phyloP scores from a whole-genome alignment of 148 eudicot species.

The Rhododendron griersonianum region DNA sequence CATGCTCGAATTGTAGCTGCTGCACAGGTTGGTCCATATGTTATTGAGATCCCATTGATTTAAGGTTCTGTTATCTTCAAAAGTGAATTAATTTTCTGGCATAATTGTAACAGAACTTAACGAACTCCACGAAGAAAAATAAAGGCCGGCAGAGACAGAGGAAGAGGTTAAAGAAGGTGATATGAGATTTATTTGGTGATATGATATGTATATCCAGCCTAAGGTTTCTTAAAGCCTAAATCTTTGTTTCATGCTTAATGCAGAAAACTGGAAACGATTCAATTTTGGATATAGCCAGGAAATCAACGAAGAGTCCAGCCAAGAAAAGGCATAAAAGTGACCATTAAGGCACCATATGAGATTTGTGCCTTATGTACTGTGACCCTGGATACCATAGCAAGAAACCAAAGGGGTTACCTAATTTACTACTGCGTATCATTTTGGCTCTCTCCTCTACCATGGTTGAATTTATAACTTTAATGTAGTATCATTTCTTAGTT shows the following conservation, averaged over 20 bases:
- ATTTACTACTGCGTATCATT: not conserved
- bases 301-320: constrained; percentile 36
- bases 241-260: not conserved
- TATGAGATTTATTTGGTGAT: not conserved
- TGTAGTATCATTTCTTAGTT: not conserved
- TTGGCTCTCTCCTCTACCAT: not conserved
- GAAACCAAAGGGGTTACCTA: not conserved
- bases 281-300: constrained; percentile 12
- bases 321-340: constrained; percentile 56
- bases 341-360: constrained; percentile 10
- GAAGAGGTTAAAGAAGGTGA: constrained; percentile 60
- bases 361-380: not conserved
- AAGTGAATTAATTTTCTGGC: not conserved
- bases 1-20: constrained; percentile 57
- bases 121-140: constrained; percentile 39
- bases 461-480: not conserved
- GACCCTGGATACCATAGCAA: not conserved
- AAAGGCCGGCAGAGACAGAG: constrained; percentile 68
- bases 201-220: not conserved
- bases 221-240: not conserved
- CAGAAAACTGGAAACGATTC: constrained; percentile 30
- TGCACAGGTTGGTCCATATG: constrained; percentile 45
- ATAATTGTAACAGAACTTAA: constrained; percentile 10
- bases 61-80: not conserved
- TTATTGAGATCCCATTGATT: not conserved